Evolutionary conservation across 108 stramenopile genomes (phyloP), one percentile per base, ranked within the genome.

Genomic region (Nitzschia sp.): DNA sequence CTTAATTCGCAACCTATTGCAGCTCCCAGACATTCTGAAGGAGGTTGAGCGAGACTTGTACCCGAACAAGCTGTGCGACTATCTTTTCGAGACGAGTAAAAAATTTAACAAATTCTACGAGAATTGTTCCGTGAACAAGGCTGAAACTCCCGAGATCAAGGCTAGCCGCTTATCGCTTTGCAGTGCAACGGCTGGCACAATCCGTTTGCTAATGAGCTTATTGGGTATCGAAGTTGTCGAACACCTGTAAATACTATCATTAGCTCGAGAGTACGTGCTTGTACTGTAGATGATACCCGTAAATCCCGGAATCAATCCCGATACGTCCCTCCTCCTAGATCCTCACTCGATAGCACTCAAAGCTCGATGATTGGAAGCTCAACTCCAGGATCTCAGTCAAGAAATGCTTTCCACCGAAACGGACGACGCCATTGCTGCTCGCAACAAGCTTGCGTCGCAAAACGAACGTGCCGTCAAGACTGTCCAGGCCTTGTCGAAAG

Each of bases 11-110:
- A 94, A 96, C 58, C 73, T 99, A 9, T 80, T 90, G 1, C 76
- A 69, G 30, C 63, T 95, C 15, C 87, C 92, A 5, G 94, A 96
- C 69, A 73, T 92, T 38, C 15, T 97, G 58, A 79, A 83, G 58
- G 89, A 96, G 33, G 94, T 93, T 32, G 89, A 97, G 61, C 50
- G 64, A n/a, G 92, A 97, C 26, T 81, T 99, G 27, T 86, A 91
- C 52, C 97, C 99, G 17, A 94, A 99, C 75, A 79, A 80, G 26
- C 72, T 99, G 26, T 98, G 97, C 66, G 95, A 97, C 36, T 98
- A 96, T 75, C 76, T 96, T 17, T 96, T 94, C 59, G 92, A 96
- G 69, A 91, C 90, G 13, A 89, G 84, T 67, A 91, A 96, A 70
- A 91, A 86, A 69, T 96, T 96, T 78, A 94, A 90, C 78, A 83